Percentiles rank a stretch among this genome's conserved stretches.
These are phyloP conservation scores for Ophioceras dolichostomum DNA, from an alignment of 2,329 filamentous ascomycete genomes.

Conservation along the genomic window DNA sequence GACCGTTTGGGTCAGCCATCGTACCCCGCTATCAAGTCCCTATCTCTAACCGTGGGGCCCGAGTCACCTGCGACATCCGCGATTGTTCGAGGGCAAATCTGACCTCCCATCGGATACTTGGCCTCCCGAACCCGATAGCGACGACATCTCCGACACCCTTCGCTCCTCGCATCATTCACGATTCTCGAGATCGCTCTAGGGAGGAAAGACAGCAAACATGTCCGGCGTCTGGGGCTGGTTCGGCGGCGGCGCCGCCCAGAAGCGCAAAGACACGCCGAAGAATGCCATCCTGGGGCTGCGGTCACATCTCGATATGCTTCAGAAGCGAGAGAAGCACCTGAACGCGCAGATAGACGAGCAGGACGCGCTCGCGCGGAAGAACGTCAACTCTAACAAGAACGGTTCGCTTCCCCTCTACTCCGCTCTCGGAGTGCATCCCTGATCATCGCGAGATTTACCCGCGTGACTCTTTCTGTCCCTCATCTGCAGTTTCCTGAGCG, in stretches of 20 bases:
- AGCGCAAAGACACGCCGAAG: slow-evolving; percentile 89
- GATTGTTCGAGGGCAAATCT: neutral
- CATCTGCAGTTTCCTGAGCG: no score
- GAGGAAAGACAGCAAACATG: no score
- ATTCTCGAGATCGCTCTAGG: no score
- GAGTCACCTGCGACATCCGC: neutral
- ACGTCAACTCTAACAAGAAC: slow-evolving; percentile 79
- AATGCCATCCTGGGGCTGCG: slow-evolving; percentile 86
- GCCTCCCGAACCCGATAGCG: neutral
- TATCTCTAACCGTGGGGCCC: neutral
- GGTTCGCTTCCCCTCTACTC: slow-evolving; percentile 47
- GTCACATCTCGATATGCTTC: slow-evolving; percentile 89
- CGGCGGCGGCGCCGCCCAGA: slow-evolving; percentile 68
- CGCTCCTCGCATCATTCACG: no score
- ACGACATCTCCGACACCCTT: no score
- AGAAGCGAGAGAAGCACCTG: slow-evolving; percentile 88
- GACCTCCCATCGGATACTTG: neutral
- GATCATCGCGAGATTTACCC: no score
- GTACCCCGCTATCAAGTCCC: neutral
- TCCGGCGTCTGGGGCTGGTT: slow-evolving; percentile 80
- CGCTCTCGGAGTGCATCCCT: no score
- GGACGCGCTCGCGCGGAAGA: slow-evolving; percentile 77
- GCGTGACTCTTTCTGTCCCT: no score
- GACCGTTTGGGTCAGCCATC: neutral
- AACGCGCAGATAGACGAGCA: slow-evolving; percentile 90